Percentiles rank a stretch among this genome's conserved stretches.
Evolutionary conservation across 2,329 filamentous ascomycete species (phyloP).

Genomic region (Ascochyta pisi): DNA sequence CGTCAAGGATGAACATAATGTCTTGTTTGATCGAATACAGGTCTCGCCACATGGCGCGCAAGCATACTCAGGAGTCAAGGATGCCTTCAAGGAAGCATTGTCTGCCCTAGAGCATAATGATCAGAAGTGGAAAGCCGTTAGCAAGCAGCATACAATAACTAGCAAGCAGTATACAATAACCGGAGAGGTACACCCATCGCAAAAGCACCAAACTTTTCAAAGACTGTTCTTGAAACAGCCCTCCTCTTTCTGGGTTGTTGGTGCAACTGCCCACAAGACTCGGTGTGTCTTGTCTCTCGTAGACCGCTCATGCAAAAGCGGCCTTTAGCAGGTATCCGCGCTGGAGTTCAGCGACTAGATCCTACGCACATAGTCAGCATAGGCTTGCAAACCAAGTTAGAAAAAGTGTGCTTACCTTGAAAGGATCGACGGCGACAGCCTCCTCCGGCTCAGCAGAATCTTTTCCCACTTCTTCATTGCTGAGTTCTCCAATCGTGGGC

Average conservation of each 20-base stretch:
- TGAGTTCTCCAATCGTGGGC: neutral
- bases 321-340: conserved; percentile 12
- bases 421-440: conserved; percentile 6
- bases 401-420: conserved; percentile 9
- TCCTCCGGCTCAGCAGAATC: neutral
- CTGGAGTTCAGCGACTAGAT: conserved; percentile 14
- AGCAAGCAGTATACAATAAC: neutral
- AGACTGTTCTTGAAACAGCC: neutral
- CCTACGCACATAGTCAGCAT: neutral
- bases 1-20: neutral
- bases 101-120: neutral
- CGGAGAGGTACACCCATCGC: neutral
- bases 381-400: too few relatives aligned
- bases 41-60: neutral
- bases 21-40: neutral
- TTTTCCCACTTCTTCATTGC: neutral
- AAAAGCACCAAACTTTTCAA: neutral
- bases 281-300: neutral
- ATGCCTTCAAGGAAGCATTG: neutral
- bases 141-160: neutral
- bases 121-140: neutral
- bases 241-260: too few relatives aligned
- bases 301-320: conserved; percentile 8
- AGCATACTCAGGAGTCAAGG: neutral
- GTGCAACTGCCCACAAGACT: too few relatives aligned